Evolutionary conservation across 2,329 filamentous ascomycete genomes (phyloP).

Genomic region (Tolypocladium cylindrosporum): DNA sequence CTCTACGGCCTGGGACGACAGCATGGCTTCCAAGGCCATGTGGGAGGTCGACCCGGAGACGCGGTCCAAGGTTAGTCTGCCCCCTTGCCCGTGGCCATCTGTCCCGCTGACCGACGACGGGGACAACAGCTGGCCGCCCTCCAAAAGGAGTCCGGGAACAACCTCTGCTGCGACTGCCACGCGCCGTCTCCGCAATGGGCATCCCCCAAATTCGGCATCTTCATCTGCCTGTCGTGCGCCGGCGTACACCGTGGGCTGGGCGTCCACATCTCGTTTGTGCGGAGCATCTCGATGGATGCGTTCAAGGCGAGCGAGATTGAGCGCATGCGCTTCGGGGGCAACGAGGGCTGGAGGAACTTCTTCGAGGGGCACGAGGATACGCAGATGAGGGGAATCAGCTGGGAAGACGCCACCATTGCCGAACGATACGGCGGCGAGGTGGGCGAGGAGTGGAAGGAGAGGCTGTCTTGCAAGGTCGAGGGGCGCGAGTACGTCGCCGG

Average conservation of each 20-base stretch:
- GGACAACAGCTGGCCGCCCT: conserved; percentile 69
- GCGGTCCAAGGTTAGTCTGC: conserved; percentile 66
- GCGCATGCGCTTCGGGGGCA: conserved; percentile 88
- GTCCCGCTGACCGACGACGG: not conserved
- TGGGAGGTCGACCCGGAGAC: conserved; percentile 99
- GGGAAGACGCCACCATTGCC: conserved; percentile 82
- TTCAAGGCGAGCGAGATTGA: conserved; percentile 91
- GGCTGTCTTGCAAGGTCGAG: conserved; percentile 79
- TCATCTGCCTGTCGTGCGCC: conserved; percentile 95
- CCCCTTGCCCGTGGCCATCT: conserved; percentile 6
- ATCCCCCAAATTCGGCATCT: conserved; percentile 92
- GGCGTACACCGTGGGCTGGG: conserved; percentile 90
- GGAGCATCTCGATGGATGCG: conserved; percentile 96
- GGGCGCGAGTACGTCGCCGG: conserved; percentile 74
- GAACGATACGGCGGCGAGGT: conserved; percentile 84
- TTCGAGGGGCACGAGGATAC: conserved; percentile 66
- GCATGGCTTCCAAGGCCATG: conserved; percentile 66
- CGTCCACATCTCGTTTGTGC: conserved; percentile 97
- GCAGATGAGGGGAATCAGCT: conserved; percentile 56
- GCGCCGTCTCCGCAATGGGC: conserved; percentile 98
- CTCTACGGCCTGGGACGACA: conserved; percentile 6
- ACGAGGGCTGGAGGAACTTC: conserved; percentile 77
- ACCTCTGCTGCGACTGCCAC: conserved; percentile 86
- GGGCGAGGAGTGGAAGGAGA: conserved; percentile 92
- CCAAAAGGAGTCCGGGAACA: conserved; percentile 84